Conservation (phyloP, 768 basidiomycete species). For the Boletus rufocinnamomeus region DNA sequence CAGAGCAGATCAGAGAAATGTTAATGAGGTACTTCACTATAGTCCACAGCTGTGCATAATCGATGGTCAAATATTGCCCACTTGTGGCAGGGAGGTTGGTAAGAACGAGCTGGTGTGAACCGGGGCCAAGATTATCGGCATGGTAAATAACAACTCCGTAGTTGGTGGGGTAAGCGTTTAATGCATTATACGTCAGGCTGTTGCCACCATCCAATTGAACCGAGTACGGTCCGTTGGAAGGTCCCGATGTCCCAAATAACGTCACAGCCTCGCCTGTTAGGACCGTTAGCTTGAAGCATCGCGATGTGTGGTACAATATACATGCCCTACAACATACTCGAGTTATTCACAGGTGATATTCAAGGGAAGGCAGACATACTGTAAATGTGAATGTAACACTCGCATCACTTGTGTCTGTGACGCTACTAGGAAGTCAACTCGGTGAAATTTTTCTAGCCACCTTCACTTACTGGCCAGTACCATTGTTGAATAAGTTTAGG, state of each 20-base stretch:
- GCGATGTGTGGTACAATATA: background rate
- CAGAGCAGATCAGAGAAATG: background rate
- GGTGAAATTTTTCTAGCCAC: background rate
- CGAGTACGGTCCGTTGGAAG: constrained; percentile 36
- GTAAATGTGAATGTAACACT: constrained; percentile 40
- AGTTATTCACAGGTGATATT: constrained; percentile 2
- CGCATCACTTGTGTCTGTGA: constrained; percentile 37
- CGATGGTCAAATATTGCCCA: constrained; percentile 32
- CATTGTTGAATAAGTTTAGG: constrained; percentile 42
- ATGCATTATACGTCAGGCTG: constrained; percentile 18
- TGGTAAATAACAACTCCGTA: constrained; percentile 36
- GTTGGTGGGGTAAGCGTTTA: constrained; percentile 18
- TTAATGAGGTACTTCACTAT: constrained; percentile 18
- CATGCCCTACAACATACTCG: constrained; percentile 23
- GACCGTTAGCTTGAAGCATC: background rate
- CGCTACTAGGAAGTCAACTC: constrained; percentile 25
- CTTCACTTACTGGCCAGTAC: constrained; percentile 42
- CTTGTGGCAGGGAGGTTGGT: constrained; percentile 31
- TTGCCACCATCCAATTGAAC: constrained; percentile 38
- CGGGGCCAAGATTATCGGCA: constrained; percentile 40
- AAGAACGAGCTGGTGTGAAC: constrained; percentile 38
- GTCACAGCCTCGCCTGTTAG: constrained; percentile 45
- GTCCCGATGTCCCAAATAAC: constrained; percentile 45
- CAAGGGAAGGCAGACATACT: constrained; percentile 30
- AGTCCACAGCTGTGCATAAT: constrained; percentile 34